A percentile compares a stretch with the other conserved stretches of the same genome.
Evolutionary conservation across 805 yeast genomes (phyloP).

Genomic region (Kuraishia piskuri): DNA sequence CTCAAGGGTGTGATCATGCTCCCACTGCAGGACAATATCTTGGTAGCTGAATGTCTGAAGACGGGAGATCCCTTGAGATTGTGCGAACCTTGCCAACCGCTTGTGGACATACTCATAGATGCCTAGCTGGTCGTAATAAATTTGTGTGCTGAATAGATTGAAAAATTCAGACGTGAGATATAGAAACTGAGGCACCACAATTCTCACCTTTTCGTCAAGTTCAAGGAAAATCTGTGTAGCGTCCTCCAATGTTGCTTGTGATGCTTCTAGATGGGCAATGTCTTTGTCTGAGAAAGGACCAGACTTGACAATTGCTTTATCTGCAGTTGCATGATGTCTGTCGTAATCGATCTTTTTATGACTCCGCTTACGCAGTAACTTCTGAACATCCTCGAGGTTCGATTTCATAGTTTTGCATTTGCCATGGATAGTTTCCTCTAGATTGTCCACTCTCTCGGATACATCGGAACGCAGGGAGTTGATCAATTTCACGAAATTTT

Average conservation of each 20-base stretch:
- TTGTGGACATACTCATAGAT: slow-evolving; percentile 23
- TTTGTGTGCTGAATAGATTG: slow-evolving; percentile 28
- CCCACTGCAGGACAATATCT: slow-evolving; percentile 31
- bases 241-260: slow-evolving; percentile 23
- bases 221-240: slow-evolving; percentile 23
- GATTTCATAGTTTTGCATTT: slow-evolving; percentile 31
- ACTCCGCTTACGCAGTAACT: slow-evolving; percentile 34
- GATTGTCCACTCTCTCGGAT: slow-evolving; percentile 11
- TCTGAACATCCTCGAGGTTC: slow-evolving; percentile 26
- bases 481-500: slow-evolving; percentile 18
- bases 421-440: slow-evolving; percentile 20
- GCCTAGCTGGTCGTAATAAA: slow-evolving; percentile 29
- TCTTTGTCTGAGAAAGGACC: slow-evolving; percentile 29
- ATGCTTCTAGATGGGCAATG: slow-evolving; percentile 21
- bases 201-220: slow-evolving; percentile 29
- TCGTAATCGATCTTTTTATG: slow-evolving; percentile 34
- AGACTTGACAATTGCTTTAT: slow-evolving; percentile 27
- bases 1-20: slow-evolving; percentile 21
- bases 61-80: slow-evolving; percentile 22
- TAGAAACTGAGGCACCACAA: slow-evolving; percentile 37
- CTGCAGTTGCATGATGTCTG: slow-evolving; percentile 26
- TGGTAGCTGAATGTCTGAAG: slow-evolving; percentile 17
- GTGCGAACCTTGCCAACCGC: slow-evolving; percentile 18
- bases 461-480: slow-evolving; percentile 15
- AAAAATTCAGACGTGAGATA: slow-evolving; percentile 40